Conservation (phyloP, 768 basidiomycete species). For the Psilocybe cyanescens region DNA sequence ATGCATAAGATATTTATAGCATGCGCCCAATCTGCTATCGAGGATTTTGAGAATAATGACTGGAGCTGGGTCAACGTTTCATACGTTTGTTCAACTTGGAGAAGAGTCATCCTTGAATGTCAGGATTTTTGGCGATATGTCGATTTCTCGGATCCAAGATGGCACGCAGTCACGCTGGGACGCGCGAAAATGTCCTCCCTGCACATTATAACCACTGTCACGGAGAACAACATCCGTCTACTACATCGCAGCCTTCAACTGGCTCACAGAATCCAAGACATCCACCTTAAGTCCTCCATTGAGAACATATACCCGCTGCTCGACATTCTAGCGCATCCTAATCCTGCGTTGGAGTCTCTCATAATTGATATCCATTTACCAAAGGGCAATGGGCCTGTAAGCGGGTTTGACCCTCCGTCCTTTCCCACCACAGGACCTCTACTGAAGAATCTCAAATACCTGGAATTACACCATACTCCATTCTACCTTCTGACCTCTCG, state of each 20-base stretch:
- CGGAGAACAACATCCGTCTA: constrained; percentile 31
- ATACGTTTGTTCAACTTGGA: constrained; percentile 42
- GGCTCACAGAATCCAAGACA: constrained; percentile 37
- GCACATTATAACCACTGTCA: constrained; percentile 33
- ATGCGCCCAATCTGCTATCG: constrained; percentile 24
- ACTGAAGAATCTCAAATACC: constrained; percentile 32
- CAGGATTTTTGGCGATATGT: constrained; percentile 39
- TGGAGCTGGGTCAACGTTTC: constrained; percentile 42
- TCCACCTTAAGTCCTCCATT: constrained; percentile 38
- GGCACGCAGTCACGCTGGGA: constrained; percentile 32
- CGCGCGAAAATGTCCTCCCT: constrained; percentile 37
- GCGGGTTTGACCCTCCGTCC: constrained; percentile 29
- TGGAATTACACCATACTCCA: constrained; percentile 39
- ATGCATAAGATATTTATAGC: constrained; percentile 32
- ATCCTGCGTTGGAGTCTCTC: constrained; percentile 37
- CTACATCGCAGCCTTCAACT: constrained; percentile 37
- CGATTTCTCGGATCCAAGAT: constrained; percentile 41
- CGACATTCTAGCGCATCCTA: constrained; percentile 37
- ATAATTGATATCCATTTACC: constrained; percentile 32
- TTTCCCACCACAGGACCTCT: constrained; percentile 32
- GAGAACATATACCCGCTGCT: constrained; percentile 37
- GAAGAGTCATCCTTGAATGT: constrained; percentile 33
- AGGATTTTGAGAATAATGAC: constrained; percentile 14
- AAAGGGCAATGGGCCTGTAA: constrained; percentile 14
- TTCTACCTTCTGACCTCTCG: constrained; percentile 40